Base-by-base conservation (phyloP, 106 monocot genomes). In the Dioscorea alata region DNA sequence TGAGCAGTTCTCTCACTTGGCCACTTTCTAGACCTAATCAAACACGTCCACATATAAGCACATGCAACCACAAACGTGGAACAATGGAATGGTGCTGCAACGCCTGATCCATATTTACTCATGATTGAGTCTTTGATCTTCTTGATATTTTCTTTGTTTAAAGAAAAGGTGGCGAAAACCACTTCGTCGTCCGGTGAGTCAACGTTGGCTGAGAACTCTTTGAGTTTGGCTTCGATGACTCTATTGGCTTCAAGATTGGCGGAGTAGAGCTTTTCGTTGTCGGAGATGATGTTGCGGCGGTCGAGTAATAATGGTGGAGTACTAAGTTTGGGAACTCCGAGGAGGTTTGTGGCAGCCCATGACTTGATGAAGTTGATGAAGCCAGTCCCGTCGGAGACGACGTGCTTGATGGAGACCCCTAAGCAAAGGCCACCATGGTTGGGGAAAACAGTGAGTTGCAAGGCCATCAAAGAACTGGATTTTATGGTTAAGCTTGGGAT, bases 41-140 rank as follows among this genome's bases (percentile, higher is more conserved):
- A 22, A 34, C 74, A 76, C 0, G 14, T 16, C 84, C 79, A 84
- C 9, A 63, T 12, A 51, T 75, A 80, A n/a, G 72, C 79, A 35
- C 61, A 79, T 8, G 67, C 33, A n/a, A 69, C 71, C 2, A 69
- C 75, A 23, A 52, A 68, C 4, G 79, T 67, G 20, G 84, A 79
- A 71, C 66, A 75, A 50, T 50, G 72, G 64, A 33, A 35, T 6
- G 14, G 14, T 33, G 64, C 10, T 16, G 10, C 23, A 5, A 8
- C 28, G 8, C 24, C 61, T n/a, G n/a, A n/a, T n/a, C 28, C 31
- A 6, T 42, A 42, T 19, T 21, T 49, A 13, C 48, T 4, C 12
- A 20, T 19, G 20, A 49, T 48, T 4, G 4, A 22, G 18, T 49
- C 19, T 7, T 48, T 49, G 19, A 66, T 17, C 21, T 49, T 48